Evolutionary conservation across 805 yeast species (phyloP).

Genomic region (Kuraishia piskuri): DNA sequence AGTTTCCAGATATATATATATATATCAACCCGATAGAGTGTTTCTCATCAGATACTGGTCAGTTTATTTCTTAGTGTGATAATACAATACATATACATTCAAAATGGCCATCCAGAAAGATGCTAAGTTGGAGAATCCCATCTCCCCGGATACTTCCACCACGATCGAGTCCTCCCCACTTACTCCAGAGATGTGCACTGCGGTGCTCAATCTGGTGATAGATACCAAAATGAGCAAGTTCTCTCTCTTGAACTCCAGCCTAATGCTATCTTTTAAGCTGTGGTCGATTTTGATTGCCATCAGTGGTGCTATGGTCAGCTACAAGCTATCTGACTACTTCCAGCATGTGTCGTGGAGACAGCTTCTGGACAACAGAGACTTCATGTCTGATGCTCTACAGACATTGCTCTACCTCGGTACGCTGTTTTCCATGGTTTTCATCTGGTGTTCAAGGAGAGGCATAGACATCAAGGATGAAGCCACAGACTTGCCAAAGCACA

Average conservation of each 20-base stretch:
- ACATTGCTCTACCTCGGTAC: constrained; percentile 30
- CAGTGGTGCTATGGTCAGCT: constrained; percentile 11
- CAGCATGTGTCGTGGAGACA: constrained; percentile 3
- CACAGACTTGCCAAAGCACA: constrained; percentile 25
- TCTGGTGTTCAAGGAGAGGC: constrained; percentile 31
- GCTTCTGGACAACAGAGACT: constrained; percentile 12
- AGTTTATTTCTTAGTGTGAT: too few relatives aligned
- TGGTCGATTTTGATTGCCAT: constrained; percentile 17
- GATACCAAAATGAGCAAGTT: constrained; percentile 47
- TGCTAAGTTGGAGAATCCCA: constrained; percentile 44
- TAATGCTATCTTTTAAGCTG: constrained; percentile 39
- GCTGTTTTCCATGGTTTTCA: constrained; percentile 29
- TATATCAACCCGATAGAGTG: not conserved
- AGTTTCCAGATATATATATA: not conserved
- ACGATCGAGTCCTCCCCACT: constrained; percentile 40
- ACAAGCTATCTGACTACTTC: constrained; percentile 8
- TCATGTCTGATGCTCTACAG: constrained; percentile 20
- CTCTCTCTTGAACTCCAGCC: constrained; percentile 32
- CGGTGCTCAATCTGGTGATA: constrained; percentile 53
- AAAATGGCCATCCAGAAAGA: constrained; percentile 33
- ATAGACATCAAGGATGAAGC: constrained; percentile 37
- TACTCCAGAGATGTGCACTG: constrained; percentile 49
- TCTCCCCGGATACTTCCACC: constrained; percentile 42
- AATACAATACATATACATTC: not conserved
- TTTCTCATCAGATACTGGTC: not conserved